These are phyloP conservation scores for Stagonosporopsis vannaccii DNA, from an alignment of 2,329 filamentous ascomycete species.

Conservation along the genomic window DNA sequence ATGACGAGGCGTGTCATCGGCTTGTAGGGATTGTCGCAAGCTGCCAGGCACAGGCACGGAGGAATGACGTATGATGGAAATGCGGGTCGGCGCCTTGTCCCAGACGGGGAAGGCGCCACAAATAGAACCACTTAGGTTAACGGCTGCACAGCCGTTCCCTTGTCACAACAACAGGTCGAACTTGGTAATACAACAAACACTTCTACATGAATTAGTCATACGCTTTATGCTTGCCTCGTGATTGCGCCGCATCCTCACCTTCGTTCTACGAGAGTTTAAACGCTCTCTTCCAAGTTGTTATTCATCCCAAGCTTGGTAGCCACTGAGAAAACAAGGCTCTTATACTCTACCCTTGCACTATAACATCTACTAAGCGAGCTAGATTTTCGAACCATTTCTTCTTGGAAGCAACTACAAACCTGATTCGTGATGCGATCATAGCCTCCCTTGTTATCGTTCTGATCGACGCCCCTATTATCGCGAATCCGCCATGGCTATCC, in stretches of 20 bases:
- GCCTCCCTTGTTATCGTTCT: slow-evolving; percentile 13
- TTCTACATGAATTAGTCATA: no score
- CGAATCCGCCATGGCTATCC: slow-evolving; percentile 23
- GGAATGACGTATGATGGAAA: slow-evolving; percentile 5
- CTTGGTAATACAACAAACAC: neutral
- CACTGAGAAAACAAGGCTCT: neutral
- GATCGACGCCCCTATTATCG: slow-evolving; percentile 31
- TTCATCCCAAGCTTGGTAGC: neutral
- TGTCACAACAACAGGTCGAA: neutral
- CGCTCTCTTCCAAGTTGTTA: neutral
- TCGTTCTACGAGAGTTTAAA: neutral
- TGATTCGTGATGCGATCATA: slow-evolving; percentile 25
- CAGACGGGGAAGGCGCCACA: neutral
- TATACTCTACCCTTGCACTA: slow-evolving; percentile 37
- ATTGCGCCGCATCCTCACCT: neutral
- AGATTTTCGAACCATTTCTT: slow-evolving; percentile 15
- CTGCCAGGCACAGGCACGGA: slow-evolving; percentile 7
- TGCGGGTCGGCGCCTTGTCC: slow-evolving; percentile 3
- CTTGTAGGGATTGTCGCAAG: slow-evolving; percentile 4
- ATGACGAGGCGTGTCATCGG: slow-evolving; percentile 6
- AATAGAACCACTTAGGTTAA: slow-evolving; percentile 2
- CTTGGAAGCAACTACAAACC: slow-evolving; percentile 15
- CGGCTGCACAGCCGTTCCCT: neutral
- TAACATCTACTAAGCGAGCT: slow-evolving; percentile 31
- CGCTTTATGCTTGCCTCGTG: neutral